Base-by-base conservation (phyloP, 495 filamentous ascomycete genomes). In the Aspergillus bertholletiae region DNA sequence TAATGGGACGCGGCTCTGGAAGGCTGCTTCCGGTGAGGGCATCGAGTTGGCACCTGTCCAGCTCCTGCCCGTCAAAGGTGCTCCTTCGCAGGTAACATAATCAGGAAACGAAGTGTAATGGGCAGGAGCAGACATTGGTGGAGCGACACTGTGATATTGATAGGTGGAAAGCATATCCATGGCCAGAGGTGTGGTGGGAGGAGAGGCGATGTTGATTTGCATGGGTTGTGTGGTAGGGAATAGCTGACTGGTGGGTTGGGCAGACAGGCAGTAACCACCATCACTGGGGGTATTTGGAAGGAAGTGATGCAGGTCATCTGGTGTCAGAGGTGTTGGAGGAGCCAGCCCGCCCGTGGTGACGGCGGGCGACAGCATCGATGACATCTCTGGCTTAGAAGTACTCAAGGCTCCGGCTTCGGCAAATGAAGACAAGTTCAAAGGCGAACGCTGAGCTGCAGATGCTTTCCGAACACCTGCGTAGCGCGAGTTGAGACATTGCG, bases 401-500 rank as follows among this genome's bases (percentile, higher is more conserved):
- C 63, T 70, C 62, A 76, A 56, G 18, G 70, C 66, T 18, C 70
- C 73, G 7, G 76, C 70, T 40, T 78, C 76, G 21, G 75, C 65
- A 57, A 81, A 76, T 1, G 72, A 76, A 24, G 74, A 70, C 49
- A 76, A 71, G 48, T 77, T 78, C n/a, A 81, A 65, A 22, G 80
- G 80, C 20, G 80, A 83, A 21, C 78, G 72, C 53, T 80, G 80
- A 30, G 73, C 67, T 23, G 71, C 67, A 26, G 74, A 75, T 1
- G 70, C 66, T 65, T 83, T 83, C 27, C 78, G 59, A 23, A 83
- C 74, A 53, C 79, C 79, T 0, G 79, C 79, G 51, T 76, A 79
- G 20, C 74, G 67, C 27, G 76, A 67, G 59, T 76, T 76, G 21
- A 80, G 67, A 44, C 64, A 71, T 46, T 80, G 75, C 3, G 77